Base-by-base conservation (phyloP, 352 stramenopile species). In the Aphanomyces astaci region DNA sequence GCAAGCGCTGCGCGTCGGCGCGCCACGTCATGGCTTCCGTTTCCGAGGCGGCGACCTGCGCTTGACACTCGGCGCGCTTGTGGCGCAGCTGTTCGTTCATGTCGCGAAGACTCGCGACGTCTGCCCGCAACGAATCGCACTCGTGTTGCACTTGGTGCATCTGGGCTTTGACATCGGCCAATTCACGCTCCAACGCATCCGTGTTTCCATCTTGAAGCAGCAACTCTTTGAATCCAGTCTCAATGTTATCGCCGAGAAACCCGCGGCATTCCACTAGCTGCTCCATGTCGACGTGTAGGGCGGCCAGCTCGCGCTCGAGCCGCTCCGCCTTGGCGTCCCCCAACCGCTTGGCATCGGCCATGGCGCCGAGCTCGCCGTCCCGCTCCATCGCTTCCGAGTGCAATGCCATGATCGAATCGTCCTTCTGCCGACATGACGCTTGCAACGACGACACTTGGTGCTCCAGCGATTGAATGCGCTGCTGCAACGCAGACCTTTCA, bases 141-240 rank as follows among this genome's bases (percentile, higher is more conserved):
- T 59, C 51, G 30, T 2, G 51, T 32, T 22, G 17, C 5, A 59
- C 5, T 4, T 9, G 22, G 11, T 59, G 17, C 0, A 39, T 39
- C 7, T 30, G 11, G 0, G 22, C 13, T 28, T 22, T 30, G 25
- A 25, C 51, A 4, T 15, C 25, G 4, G 51, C 25, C 4, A 59
- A 19, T 1, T 59, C 24, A 11, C 51, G 51, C 24, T 59, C 51
- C 5, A 59, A n/a, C 11, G 51, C 51, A 39, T 59, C 51, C 19
- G 30, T 59, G 11, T 59, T 4, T 30, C 13, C 17, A 30, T 59
- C 51, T 22, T 33, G 51, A 1, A 33, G 25, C 0, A 59, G 51
- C 11, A 65, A 19, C 33, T 65, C 56, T 24, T 65, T 46, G 56
- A 65, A 65, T 11, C 56, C 56, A 17, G 31, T n/a, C 10, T 65